Base-by-base conservation (phyloP, 495 filamentous ascomycete genomes). In the Acidomyces sp. region DNA sequence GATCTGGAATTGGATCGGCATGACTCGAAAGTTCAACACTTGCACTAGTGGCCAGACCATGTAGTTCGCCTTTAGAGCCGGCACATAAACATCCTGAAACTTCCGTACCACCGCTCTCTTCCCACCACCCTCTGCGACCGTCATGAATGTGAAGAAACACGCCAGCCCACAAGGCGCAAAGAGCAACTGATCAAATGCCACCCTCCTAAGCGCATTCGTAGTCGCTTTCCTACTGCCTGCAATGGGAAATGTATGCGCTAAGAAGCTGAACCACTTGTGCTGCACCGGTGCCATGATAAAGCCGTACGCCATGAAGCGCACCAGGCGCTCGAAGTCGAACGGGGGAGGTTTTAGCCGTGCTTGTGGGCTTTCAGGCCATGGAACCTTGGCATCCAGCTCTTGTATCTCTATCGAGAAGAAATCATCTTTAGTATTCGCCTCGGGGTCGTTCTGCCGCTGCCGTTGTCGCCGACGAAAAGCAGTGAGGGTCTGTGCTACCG, bases 241-340 rank as follows among this genome's bases (percentile, higher is more conserved):
- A 48, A 95, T 74, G 22, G 92, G 90, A 52, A 96, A 96, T 1
- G 71, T 68, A 41, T 65, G 63, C n/a, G 78, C 80, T 37, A 99
- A 69, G 56, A 94, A 85, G 29, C 75, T 70, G 57, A 94, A 96
- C 92, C 92, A 99, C 54, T 82, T 80, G 63, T 92, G 93, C 59
- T 95, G 87, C n/a, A 96, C 49, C 5, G 90, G 92, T 9, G 92
- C 85, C 79, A 96, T 92, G 51, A 80, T 69, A 65, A 95, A 96
- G 48, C 86, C 86, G 56, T 93, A 99, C 0, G 80, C 76, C 80
- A 94, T 93, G 67, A 99, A 99, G 20, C 92, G 64, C 4, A 81
- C 85, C 46, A 95, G 61, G 25, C 92, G 74, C 60, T 93, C 86
- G 53, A 96, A 96, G 58, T 96, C 90, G 60, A 99, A 96, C 0